phyloP scores from a whole-genome alignment of 2,329 filamentous ascomycete species.

The Clonostachys rhizophaga region DNA sequence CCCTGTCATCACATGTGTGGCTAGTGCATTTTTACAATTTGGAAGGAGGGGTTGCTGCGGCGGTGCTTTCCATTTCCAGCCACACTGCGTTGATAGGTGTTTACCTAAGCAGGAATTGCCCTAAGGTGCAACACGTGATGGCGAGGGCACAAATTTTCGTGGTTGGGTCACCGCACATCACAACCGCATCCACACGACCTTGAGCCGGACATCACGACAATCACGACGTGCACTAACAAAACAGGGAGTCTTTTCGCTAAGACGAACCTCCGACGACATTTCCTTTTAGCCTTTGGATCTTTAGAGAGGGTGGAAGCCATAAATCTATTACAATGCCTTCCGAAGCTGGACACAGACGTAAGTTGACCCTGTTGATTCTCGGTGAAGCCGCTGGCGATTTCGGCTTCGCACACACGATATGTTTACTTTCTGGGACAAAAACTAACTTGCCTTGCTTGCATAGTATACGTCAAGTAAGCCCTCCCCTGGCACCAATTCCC shows the following conservation, averaged over 20 bases:
- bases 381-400: neutral
- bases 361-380: constrained; percentile 37
- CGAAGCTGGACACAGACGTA: constrained; percentile 84
- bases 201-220: constrained; percentile 28
- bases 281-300: constrained; percentile 35
- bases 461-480: constrained; percentile 89
- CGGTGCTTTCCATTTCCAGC: too few species aligned
- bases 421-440: neutral
- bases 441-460: constrained; percentile 12
- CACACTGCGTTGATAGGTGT: neutral
- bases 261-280: constrained; percentile 32
- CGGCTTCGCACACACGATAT: constrained; percentile 1
- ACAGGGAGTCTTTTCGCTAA: constrained; percentile 38
- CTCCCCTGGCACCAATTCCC: constrained; percentile 1
- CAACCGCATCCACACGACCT: constrained; percentile 24
- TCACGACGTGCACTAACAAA: constrained; percentile 31
- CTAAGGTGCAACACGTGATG: constrained; percentile 26
- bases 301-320: constrained; percentile 40
- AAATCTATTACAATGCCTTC: constrained; percentile 74
- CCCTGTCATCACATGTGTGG: too few species aligned
- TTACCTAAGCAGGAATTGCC: constrained; percentile 10
- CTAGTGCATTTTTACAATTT: too few species aligned
- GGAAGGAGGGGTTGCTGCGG: too few species aligned
- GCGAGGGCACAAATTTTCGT: constrained; percentile 26
- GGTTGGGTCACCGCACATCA: constrained; percentile 25